A percentile compares a stretch with the other conserved stretches of the same genome.
Evolutionary conservation across 2,329 filamentous ascomycete species (phyloP).

Genomic region (Apiospora rasikravindrae): DNA sequence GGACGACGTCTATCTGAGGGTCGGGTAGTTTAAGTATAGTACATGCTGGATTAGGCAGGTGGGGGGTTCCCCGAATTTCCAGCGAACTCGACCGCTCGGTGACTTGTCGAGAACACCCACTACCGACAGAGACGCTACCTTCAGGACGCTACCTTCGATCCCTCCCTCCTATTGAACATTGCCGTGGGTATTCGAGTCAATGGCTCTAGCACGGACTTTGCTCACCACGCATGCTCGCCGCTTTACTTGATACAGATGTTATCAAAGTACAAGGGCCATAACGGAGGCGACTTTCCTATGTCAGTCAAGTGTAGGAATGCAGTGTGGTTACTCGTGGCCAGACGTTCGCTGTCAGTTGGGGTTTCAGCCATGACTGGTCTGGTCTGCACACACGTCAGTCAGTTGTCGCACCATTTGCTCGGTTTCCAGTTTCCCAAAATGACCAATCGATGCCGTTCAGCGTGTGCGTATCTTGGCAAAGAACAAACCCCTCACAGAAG

Average conservation of each 20-base stretch:
- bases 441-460: background rate
- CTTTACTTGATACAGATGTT: background rate
- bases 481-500: background rate
- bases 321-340: background rate
- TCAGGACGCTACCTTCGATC: no score
- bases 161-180: background rate
- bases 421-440: background rate
- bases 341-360: background rate
- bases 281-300: background rate
- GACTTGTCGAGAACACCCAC: background rate
- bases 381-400: slow-evolving; percentile 8
- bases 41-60: slow-evolving; percentile 9
- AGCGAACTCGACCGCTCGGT: background rate
- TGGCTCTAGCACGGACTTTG: background rate
- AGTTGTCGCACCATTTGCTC: slow-evolving; percentile 1
- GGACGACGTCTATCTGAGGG: background rate
- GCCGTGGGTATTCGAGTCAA: slow-evolving; percentile 5
- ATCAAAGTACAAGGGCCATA: background rate
- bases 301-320: background rate
- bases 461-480: background rate
- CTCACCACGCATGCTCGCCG: background rate
- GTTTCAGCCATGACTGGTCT: slow-evolving; percentile 12
- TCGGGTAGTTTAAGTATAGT: slow-evolving; percentile 1
- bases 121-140: background rate
- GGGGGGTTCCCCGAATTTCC: background rate